Base-by-base conservation (phyloP, 805 yeast genomes). In the Scheffersomyces amazonensis region DNA sequence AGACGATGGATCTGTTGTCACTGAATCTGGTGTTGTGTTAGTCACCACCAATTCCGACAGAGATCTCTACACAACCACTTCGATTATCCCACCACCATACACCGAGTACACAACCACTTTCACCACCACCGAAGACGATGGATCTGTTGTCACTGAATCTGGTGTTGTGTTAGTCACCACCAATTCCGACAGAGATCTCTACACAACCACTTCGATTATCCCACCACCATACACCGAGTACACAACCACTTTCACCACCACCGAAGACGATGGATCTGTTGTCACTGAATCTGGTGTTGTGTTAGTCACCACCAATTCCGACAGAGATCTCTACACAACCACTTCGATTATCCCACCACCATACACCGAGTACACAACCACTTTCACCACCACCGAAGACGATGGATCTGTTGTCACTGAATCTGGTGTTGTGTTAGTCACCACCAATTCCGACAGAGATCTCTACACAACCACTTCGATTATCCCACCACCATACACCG, bases 381-480 rank as follows among this genome's bases (percentile, higher is more conserved):
- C 22, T 16, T 18, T 18, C 12, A 31, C 34, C 22, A 16, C 22
- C 34, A 31, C 19, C n/a, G 23, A 17, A 16, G 22, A 11, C 16
- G 21, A 31, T 18, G 34, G 34, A 4, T 18, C 22, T 5, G 22
- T 20, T 31, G 22, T 11, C 6, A 20, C 22, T 31, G 23, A 10
- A 8, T 9, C 23, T 20, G 34, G 34, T 7, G 22, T 12, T 20
- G 22, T 20, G 10, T 7, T 31, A 7, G 34, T 31, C 5, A 11
- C n/a, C 7, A 24, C 27, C 5, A 11, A 24, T 11, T 24, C 27
- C 12, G n/a, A 24, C 5, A 13, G 27, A 10, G 12, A 12, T 12
- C 12, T 24, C 5, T 41, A 34, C 37, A 48, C 54, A 18, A 40
- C n/a, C 12, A 46, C 12, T 33, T 43, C 18, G 36, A 20, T 24